Evolutionary conservation across 179 eudicot species (phyloP).

Genomic region (Amaranthus tricolor): DNA sequence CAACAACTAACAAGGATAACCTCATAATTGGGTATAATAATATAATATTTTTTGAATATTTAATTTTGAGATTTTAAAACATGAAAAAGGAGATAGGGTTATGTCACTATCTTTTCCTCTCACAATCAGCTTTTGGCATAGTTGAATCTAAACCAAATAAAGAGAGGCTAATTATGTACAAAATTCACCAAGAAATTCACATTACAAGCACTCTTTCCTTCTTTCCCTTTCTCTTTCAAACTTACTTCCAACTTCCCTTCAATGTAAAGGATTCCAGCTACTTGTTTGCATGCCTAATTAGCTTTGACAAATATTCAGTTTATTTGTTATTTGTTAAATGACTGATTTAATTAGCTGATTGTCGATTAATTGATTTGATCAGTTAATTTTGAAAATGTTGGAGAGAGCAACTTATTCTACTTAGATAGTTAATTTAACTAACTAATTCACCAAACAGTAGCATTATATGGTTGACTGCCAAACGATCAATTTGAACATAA

Average conservation of each 20-base stretch:
- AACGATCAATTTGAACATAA: no score
- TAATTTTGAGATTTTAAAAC: neutral
- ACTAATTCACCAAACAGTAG: no score
- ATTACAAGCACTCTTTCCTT: neutral
- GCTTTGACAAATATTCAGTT: neutral
- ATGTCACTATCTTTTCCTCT: slow-evolving; percentile 19
- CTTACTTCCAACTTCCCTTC: slow-evolving; percentile 1
- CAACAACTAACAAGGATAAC: neutral
- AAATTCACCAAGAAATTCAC: slow-evolving; percentile 1
- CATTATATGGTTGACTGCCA: no score
- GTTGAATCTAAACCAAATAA: neutral
- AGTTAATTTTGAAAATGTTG: no score
- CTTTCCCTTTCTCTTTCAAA: no score
- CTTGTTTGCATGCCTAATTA: slow-evolving; percentile 7
- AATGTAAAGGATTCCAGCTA: neutral
- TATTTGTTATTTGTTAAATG: no score
- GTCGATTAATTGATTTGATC: no score
- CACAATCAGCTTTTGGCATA: slow-evolving; percentile 13
- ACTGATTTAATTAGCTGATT: no score
- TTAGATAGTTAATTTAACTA: no score
- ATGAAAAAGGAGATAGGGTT: neutral
- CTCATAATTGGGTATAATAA: neutral
- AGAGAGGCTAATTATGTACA: slow-evolving; percentile 1
- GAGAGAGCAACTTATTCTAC: no score
- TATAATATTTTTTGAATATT: neutral